Base-by-base conservation (phyloP, 169 alveolate genomes). In the Eimeria necatrix region DNA sequence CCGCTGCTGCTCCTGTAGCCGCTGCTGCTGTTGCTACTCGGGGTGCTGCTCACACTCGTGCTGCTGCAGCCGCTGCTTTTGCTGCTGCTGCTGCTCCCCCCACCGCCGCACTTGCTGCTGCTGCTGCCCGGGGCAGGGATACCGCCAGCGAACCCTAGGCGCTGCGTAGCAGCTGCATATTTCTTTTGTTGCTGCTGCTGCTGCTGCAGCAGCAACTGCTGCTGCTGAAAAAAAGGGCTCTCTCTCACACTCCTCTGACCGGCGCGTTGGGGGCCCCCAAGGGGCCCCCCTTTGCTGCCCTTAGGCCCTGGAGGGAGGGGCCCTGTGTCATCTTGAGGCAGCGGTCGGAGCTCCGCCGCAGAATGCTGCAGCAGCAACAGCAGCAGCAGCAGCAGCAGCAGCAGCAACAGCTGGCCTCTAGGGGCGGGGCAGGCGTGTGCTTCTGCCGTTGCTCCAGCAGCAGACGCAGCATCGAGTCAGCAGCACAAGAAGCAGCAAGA, bases 261-360 rank as follows among this genome's bases (percentile, higher is more conserved):
- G 53, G 49, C 24, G 83, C 83, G 83, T 49, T 71, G 83, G 83
- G 83, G 52, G 83, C 83, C 52, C 52, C 83, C 83, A 71, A n/a
- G 83, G 83, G 53, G 53, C 16, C 83, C 52, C 52, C 52, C 32
- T 49, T 32, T 71, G 83, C 52, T 71, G 53, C 52, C 48, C 83
- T 71, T 71, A 10, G 24, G 52, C n/a, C 83, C 51, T 6, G 18
- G 52, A 32, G 83, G 83, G 24, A 71, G 83, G 53, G 83, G 83
- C 49, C 83, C 48, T 32, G 49, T 49, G n/a, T 71, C 83, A 22
- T 71, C 83, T 26, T 22, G 83, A 10, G 83, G 48, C 18, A 71
- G 32, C 6, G 83, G 83, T 32, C 48, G 18, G 51, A 71, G 83
- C 83, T 71, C 83, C 24, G 83, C 83, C 32, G 83, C 83, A 20